These are phyloP conservation scores for Geranomyces variabilis DNA, from an alignment of 192 early-diverging fungal species.

Conservation along the genomic window DNA sequence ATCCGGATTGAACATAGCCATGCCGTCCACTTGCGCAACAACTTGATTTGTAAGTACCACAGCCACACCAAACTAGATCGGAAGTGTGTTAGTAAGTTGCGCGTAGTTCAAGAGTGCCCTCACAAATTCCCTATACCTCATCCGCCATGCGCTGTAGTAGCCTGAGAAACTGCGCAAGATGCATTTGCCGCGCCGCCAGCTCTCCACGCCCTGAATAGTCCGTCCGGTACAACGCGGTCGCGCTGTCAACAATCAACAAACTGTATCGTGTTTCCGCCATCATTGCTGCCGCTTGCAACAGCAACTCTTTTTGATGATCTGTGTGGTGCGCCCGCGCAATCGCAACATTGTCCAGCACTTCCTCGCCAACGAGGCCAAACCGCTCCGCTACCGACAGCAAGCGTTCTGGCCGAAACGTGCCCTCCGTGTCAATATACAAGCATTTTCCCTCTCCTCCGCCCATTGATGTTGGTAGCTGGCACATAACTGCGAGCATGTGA, in stretches of 20 bases:
- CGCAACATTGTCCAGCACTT: constrained; percentile 93
- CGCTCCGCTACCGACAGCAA: constrained; percentile 82
- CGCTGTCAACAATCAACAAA: constrained; percentile 88
- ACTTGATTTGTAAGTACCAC: constrained; percentile 99
- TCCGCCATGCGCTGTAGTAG: constrained; percentile 86
- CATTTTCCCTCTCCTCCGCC: constrained; percentile 94
- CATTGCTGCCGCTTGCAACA: constrained; percentile 85
- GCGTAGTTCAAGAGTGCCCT: too few relatives aligned
- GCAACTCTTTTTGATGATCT: constrained; percentile 87
- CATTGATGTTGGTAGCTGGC: constrained; percentile 82
- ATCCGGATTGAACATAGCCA: constrained; percentile 84
- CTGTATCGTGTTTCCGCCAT: constrained; percentile 86
- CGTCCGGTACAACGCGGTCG: constrained; percentile 93
- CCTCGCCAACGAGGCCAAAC: constrained; percentile 74
- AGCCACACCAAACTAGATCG: constrained; percentile 86
- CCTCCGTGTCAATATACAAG: constrained; percentile 96
- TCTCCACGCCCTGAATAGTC: constrained; percentile 96
- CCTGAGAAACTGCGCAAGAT: constrained; percentile 87
- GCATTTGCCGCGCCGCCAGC: constrained; percentile 92
- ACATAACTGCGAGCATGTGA: constrained; percentile 94
- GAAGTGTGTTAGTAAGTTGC: constrained; percentile 8
- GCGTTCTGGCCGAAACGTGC: constrained; percentile 93
- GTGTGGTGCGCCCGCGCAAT: constrained; percentile 94
- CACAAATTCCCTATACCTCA: constrained; percentile 58
- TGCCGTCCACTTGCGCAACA: constrained; percentile 90